Percentiles rank a stretch among this genome's conserved stretches.
Conservation (phyloP, 805 yeast species). For the Myxozyma melibiosi region DNA sequence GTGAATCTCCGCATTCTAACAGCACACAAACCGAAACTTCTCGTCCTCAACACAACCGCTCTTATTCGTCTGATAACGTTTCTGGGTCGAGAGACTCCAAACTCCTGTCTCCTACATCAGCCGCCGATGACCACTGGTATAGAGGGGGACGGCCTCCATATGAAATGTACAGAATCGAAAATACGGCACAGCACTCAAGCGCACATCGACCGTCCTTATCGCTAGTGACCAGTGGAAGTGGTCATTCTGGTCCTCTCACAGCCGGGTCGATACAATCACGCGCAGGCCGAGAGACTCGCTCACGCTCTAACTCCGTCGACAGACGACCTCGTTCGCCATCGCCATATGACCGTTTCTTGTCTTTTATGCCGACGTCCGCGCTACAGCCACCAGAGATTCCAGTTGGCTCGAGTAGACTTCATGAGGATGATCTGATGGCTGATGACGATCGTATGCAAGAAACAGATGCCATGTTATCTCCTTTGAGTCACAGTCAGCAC, state of each 20-base stretch:
- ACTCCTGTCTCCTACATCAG: no score
- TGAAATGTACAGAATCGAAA: no score
- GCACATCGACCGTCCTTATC: constrained; percentile 1
- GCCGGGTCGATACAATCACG: not conserved
- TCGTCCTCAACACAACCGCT: no score
- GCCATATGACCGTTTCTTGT: constrained; percentile 28
- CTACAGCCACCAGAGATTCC: constrained; percentile 3
- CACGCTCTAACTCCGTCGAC: not conserved
- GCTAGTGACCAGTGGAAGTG: not conserved
- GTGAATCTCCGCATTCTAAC: no score
- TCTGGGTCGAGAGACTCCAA: no score
- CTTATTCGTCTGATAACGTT: no score
- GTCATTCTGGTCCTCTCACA: not conserved
- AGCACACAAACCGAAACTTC: no score
- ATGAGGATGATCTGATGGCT: constrained; percentile 14
- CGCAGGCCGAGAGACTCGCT: not conserved
- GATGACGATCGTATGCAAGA: constrained; percentile 5
- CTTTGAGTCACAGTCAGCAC: constrained; percentile 4
- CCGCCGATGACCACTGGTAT: no score
- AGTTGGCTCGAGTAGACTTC: constrained; percentile 7
- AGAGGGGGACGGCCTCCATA: no score
- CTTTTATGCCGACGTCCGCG: constrained; percentile 21
- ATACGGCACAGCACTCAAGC: not conserved
- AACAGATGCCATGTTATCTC: constrained; percentile 3
- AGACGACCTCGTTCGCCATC: constrained; percentile 26